phyloP scores from a whole-genome alignment of 306 rosid genomes.

The Medicago truncatula region DNA sequence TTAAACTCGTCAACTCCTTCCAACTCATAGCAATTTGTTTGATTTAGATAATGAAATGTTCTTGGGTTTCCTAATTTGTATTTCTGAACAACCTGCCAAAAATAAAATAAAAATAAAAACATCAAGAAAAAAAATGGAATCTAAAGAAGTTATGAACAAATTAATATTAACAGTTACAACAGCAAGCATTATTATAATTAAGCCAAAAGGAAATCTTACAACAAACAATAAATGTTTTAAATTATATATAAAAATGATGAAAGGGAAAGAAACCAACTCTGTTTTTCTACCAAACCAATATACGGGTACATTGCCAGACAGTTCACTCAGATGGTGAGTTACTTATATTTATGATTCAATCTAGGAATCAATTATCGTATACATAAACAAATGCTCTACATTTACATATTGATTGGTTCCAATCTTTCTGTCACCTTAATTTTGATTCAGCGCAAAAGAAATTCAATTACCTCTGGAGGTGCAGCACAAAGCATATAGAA shows the following conservation, averaged over 20 bases:
- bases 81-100: slow-evolving; percentile 72
- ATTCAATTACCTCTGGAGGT: slow-evolving; percentile 79
- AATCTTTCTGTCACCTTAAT: slow-evolving; percentile 32
- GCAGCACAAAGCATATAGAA: slow-evolving; percentile 99
- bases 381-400: slow-evolving; percentile 37
- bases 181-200: slow-evolving; percentile 26
- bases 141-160: slow-evolving; percentile 32
- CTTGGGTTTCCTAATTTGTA: slow-evolving; percentile 89
- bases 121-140: slow-evolving; percentile 33
- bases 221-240: slow-evolving; percentile 17
- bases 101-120: slow-evolving; percentile 17
- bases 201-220: slow-evolving; percentile 31
- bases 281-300: slow-evolving; percentile 30
- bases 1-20: slow-evolving; percentile 85
- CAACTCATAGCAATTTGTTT: slow-evolving; percentile 81
- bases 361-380: slow-evolving; percentile 29
- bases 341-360: slow-evolving; percentile 38
- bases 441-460: slow-evolving; percentile 29
- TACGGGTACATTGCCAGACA: slow-evolving; percentile 15
- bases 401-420: slow-evolving; percentile 31
- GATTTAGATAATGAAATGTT: slow-evolving; percentile 90
- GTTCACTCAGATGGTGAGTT: slow-evolving; percentile 23
- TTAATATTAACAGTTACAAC: slow-evolving; percentile 4
- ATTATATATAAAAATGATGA: slow-evolving; percentile 8
- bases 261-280: slow-evolving; percentile 29